Evolutionary conservation across 208 protist species (phyloP), one percentile per base, ranked within the genome.

Genomic region (Leishmania lainsoni): DNA sequence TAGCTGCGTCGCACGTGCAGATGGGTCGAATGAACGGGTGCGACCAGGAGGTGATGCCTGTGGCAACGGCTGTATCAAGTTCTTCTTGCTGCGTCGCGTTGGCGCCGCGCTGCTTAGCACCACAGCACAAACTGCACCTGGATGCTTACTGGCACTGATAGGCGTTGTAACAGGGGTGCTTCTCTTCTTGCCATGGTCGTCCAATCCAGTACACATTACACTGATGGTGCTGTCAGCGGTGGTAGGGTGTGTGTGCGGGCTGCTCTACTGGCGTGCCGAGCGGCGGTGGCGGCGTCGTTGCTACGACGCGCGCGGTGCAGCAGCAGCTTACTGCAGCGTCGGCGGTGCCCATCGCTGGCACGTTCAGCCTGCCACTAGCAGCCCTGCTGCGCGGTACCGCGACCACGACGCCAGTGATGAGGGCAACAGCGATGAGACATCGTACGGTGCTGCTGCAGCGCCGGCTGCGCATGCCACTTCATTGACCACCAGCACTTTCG

Each of bases 141-240:
- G 78, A 1, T 86, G 63, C 68, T 35, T 86, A 61, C 39, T 87
- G 54, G 73, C 32, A 17, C 56, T 89, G 17, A 79, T 89, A 4
- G 93, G 91, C 20, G 42, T 94, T 6, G 69, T 93, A 14, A 90
- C 86, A 17, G 90, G 86, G 14, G 22, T 93, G 29, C 90, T 96
- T 75, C 86, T 93, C 58, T 97, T 93, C 70, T 79, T 96, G 42
- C 94, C 94, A 10, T 96, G 89, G 87, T 93, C 90, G 2, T 48
- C 74, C 3, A 92, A 91, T 75, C 58, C 85, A 2, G 76, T 91
- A 48, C 94, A 96, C 35, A 90, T 97, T 70, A 59, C 90, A 1
- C 89, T 97, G 52, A 91, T 96, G 49, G 83, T 89, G 5, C 39
- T 93, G 8, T 87, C 86, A 20, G 76, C 83, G 12, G 75, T 89